Base-by-base conservation (phyloP, 2,329 filamentous ascomycete genomes). In the Ambrosiella beaveri region DNA sequence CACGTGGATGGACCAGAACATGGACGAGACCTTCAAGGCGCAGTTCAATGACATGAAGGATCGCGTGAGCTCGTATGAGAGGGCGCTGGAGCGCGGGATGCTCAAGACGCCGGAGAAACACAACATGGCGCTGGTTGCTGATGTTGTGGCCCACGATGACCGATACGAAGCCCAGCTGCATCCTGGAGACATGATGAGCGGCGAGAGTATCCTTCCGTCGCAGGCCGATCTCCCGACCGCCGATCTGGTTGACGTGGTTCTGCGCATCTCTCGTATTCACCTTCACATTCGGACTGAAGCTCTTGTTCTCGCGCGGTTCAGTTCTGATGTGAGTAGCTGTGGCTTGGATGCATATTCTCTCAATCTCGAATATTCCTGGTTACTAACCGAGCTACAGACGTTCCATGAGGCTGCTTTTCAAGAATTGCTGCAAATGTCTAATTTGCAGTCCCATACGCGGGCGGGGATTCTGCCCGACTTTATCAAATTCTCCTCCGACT, bases 41-140 rank as follows among this genome's bases (percentile, higher is more conserved):
- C 82, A 82, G 64, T 73, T 89, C 57, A 84, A 82, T 3, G 82
- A 88, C 65, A 83, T 89, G 67, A 89, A 89, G 70, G 85, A 89
- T 67, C 84, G 84, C 68, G 85, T 88, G 68, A 84, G 84, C 35
- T 80, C 78, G 7, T 70, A 88, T 15, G 85, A 88, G 69, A 75
- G 80, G 57, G 78, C 82, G 58, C 73, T 88, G 5, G 85, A 88
- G 68, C 73, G 81, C 49, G 82, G 86, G 66, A 78, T 85, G 37
- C 80, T 79, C 13, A 75, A 75, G 12, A 51, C 53, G 58, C 40
- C 51, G 4, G 37, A n/a, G 9, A 38, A 57, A 7, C 53, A 45
- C n/a, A 19, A 36, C 67, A 2, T 64, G 64, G 7, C 63, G 64
- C 13, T 56, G 64, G 66, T 74, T 11, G 74, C 72, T 53, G 77